Evolutionary conservation across 2,329 filamentous ascomycete species (phyloP).

Genomic region (Fusarium brevicatenulatum): DNA sequence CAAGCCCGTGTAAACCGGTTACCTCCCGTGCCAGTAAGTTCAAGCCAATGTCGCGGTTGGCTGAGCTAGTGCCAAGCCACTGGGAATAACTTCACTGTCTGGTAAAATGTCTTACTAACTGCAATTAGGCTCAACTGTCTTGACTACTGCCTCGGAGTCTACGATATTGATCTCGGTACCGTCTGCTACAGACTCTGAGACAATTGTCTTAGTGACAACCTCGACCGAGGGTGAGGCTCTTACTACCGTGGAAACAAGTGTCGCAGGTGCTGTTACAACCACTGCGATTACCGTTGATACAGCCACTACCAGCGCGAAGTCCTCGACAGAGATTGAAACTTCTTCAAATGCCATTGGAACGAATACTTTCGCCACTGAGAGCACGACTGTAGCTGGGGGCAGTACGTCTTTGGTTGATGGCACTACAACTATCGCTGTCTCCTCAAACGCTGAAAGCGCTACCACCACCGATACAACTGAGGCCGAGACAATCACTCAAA

Average conservation of each 20-base stretch:
- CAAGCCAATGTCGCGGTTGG: background rate
- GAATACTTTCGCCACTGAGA: rapidly evolving
- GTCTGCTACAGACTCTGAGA: background rate
- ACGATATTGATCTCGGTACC: background rate
- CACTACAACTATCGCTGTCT: rapidly evolving
- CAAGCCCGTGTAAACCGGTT: background rate
- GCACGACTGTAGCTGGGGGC: background rate
- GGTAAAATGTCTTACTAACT: background rate
- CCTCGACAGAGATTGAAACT: rapidly evolving
- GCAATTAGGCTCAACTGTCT: background rate
- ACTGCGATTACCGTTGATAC: background rate
- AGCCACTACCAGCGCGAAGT: background rate
- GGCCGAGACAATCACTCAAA: rapidly evolving
- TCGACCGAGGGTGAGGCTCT: background rate
- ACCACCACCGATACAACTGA: rapidly evolving
- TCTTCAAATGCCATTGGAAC: background rate
- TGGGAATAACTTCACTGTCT: background rate
- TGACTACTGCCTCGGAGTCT: background rate
- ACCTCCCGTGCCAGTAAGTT: background rate
- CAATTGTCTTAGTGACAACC: too few relatives aligned
- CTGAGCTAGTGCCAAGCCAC: background rate
- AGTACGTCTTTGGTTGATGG: background rate
- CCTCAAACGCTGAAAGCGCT: rapidly evolving
- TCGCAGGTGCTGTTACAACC: background rate
- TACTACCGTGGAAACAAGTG: background rate